Conservation (phyloP, 2,329 filamentous ascomycete genomes). For the Talaromyces sp. region DNA sequence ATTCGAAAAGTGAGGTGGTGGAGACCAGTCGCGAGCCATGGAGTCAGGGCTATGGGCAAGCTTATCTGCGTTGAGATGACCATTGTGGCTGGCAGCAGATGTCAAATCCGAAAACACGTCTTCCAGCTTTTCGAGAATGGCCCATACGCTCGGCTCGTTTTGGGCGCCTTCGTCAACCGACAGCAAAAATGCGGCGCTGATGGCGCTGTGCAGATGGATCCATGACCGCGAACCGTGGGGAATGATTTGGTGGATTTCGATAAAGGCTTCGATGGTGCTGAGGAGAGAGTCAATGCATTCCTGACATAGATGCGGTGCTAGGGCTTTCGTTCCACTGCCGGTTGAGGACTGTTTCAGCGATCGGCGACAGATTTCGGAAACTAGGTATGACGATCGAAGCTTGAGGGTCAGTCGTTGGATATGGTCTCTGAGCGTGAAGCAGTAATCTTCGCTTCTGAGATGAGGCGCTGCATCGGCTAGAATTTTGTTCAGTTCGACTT, state of each 20-base stretch:
- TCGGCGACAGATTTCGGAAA: slow-evolving; percentile 60
- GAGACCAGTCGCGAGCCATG: slow-evolving; percentile 1
- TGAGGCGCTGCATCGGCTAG: slow-evolving; percentile 57
- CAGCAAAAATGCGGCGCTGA: slow-evolving; percentile 47
- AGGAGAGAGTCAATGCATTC: slow-evolving; percentile 57
- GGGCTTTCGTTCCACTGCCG: slow-evolving; percentile 37
- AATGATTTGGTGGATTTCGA: slow-evolving; percentile 51
- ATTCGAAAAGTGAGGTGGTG: slow-evolving; percentile 18
- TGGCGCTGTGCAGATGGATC: slow-evolving; percentile 47
- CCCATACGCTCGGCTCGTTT: slow-evolving; percentile 38
- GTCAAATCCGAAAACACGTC: slow-evolving; percentile 43
- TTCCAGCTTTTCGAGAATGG: slow-evolving; percentile 42
- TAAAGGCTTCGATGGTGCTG: slow-evolving; percentile 57
- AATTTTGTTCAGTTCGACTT: slow-evolving; percentile 55
- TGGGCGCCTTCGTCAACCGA: slow-evolving; percentile 46
- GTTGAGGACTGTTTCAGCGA: slow-evolving; percentile 50
- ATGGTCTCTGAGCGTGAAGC: slow-evolving; percentile 47
- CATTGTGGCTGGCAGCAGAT: slow-evolving; percentile 23
- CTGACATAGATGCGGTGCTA: slow-evolving; percentile 42
- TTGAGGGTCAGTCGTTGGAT: slow-evolving; percentile 60
- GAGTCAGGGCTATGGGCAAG: slow-evolving; percentile 8
- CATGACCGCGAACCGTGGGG: slow-evolving; percentile 45
- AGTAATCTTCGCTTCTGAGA: slow-evolving; percentile 51
- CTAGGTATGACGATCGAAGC: slow-evolving; percentile 60
- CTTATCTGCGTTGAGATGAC: slow-evolving; percentile 21